Conservation (phyloP, 345 rosid genomes). For the Ricinus communis region DNA sequence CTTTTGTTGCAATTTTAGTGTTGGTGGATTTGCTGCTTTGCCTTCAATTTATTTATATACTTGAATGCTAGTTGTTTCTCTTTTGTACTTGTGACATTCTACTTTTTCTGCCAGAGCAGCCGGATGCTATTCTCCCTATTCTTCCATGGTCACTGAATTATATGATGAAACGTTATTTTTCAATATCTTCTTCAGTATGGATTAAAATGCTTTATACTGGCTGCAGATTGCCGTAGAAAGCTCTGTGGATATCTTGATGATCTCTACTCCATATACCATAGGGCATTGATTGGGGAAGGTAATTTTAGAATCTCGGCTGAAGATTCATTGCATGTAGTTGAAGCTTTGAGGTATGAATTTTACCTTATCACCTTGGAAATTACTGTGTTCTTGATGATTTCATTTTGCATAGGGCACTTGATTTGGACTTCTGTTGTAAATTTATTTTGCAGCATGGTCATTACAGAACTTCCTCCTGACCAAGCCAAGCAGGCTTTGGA, state of each 20-base stretch:
- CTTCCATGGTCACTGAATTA: constrained; percentile 1
- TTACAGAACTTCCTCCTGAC: constrained; percentile 87
- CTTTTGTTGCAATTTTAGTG: not conserved
- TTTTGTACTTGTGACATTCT: not conserved
- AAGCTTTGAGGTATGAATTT: constrained; percentile 76
- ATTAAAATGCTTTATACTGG: constrained; percentile 20
- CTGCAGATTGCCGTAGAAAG: constrained; percentile 86
- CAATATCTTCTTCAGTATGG: not conserved
- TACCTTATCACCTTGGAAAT: constrained; percentile 12
- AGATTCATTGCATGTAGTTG: constrained; percentile 88
- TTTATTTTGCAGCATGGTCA: constrained; percentile 73
- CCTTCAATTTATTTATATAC: not conserved
- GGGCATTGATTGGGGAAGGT: constrained; percentile 78
- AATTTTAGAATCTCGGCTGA: constrained; percentile 84
- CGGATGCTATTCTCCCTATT: not conserved
- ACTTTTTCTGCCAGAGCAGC: not conserved
- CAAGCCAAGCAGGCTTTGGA: constrained; percentile 85
- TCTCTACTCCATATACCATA: constrained; percentile 73
- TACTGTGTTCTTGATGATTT: constrained; percentile 13
- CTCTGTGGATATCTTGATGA: constrained; percentile 79
- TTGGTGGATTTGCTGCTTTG: not conserved
- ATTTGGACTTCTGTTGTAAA: constrained; percentile 9
- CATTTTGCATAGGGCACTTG: constrained; percentile 15
- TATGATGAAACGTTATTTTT: not conserved
- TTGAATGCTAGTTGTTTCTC: not conserved